phyloP scores from a whole-genome alignment of 1,139 yeast genomes.

The Yamadazyma atmosphaerica region DNA sequence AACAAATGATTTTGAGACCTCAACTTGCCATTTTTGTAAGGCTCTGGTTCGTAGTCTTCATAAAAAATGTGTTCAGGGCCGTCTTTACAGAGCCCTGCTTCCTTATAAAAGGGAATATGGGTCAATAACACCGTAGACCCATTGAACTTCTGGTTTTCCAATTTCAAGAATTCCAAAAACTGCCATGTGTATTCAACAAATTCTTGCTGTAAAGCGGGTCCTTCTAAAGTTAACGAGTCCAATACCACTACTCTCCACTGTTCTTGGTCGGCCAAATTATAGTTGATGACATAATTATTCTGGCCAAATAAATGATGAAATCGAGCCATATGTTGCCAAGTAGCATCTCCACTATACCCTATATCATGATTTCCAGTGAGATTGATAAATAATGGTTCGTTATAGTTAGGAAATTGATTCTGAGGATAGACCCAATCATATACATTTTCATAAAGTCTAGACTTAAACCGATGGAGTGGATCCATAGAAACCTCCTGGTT shows the following conservation, averaged over 20 bases:
- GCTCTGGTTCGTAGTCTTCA: slow-evolving; percentile 53
- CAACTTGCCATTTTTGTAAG: slow-evolving; percentile 66
- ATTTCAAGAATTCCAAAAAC: slow-evolving; percentile 59
- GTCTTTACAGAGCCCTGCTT: slow-evolving; percentile 79
- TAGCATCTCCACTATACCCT: slow-evolving; percentile 94
- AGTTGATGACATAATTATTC: slow-evolving; percentile 78
- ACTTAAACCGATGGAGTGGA: slow-evolving; percentile 43
- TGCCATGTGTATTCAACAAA: slow-evolving; percentile 69
- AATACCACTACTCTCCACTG: slow-evolving; percentile 85
- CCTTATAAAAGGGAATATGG: slow-evolving; percentile 87
- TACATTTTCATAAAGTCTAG: slow-evolving; percentile 56
- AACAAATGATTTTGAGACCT: slow-evolving; percentile 88
- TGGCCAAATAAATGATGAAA: slow-evolving; percentile 74
- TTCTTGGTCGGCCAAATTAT: slow-evolving; percentile 58
- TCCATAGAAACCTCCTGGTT: slow-evolving; percentile 39
- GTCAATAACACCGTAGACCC: slow-evolving; percentile 85
- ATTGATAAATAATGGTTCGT: slow-evolving; percentile 66
- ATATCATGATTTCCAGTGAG: slow-evolving; percentile 94
- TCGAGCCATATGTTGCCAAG: slow-evolving; percentile 86
- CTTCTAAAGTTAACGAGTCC: slow-evolving; percentile 82
- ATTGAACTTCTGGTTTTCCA: slow-evolving; percentile 48
- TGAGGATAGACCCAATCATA: slow-evolving; percentile 63
- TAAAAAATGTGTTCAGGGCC: slow-evolving; percentile 70
- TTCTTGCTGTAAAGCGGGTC: slow-evolving; percentile 81
- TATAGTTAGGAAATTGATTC: slow-evolving; percentile 30